phyloP scores from a whole-genome alignment of 192 early-diverging fungal species.

The Linnemannia schmuckeri region DNA sequence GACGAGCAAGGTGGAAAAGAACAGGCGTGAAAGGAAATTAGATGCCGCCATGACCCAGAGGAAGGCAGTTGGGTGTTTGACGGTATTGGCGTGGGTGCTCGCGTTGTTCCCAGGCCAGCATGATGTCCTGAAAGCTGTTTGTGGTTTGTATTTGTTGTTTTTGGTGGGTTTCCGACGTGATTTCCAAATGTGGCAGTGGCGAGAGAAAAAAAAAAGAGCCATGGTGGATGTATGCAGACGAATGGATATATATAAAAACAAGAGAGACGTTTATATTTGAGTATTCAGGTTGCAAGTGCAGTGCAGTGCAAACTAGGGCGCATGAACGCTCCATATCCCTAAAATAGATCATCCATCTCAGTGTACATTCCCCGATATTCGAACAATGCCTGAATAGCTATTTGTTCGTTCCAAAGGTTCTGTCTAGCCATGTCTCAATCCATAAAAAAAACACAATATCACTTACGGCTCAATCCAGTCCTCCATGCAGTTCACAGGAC shows the following conservation, averaged over 20 bases:
- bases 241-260: neutral
- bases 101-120: constrained; percentile 45
- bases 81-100: constrained; percentile 40
- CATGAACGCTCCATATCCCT: neutral
- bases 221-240: neutral
- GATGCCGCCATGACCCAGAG: constrained; percentile 37
- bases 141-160: neutral
- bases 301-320: neutral
- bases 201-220: neutral
- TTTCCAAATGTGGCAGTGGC: neutral
- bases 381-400: neutral
- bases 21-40: neutral
- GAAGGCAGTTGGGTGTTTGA: constrained; percentile 41
- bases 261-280: neutral
- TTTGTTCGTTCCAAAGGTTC: neutral
- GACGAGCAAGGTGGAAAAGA: neutral
- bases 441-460: neutral
- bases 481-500: constrained; percentile 36
- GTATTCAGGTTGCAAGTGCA: neutral
- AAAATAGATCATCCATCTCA: neutral
- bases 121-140: constrained; percentile 41
- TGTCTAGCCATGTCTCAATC: neutral
- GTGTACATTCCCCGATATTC: neutral
- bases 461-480: constrained; percentile 51
- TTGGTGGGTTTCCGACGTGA: too few relatives aligned